Percentiles rank a stretch among this genome's conserved stretches.
These are phyloP conservation scores for Fusarium coicis DNA, from an alignment of 2,329 filamentous ascomycete genomes.

Conservation along the genomic window DNA sequence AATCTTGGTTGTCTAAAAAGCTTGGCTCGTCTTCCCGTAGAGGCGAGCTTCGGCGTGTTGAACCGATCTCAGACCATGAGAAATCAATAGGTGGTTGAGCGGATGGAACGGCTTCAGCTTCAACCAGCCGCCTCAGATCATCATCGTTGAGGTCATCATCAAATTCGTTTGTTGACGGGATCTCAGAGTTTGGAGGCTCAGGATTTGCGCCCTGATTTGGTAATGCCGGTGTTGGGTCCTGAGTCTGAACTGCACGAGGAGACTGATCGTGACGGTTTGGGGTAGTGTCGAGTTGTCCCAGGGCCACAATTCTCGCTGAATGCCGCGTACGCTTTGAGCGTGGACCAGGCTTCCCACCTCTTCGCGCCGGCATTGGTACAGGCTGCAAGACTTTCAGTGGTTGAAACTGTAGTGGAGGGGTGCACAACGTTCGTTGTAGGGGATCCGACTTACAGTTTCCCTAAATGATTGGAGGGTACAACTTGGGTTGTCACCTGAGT, in stretches of 20 bases:
- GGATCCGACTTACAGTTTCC: conserved; percentile 6
- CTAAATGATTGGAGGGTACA: background rate
- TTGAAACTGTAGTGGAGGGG: background rate
- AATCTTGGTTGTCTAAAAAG: conserved; percentile 42
- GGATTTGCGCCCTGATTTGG: background rate
- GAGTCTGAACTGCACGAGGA: background rate
- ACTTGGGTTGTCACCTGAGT: background rate
- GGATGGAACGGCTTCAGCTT: background rate
- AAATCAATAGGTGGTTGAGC: conserved; percentile 19
- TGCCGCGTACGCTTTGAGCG: conserved; percentile 20
- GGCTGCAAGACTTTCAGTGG: background rate
- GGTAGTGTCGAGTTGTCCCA: conserved; percentile 50
- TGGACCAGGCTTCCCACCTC: conserved; percentile 30
- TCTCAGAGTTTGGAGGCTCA: background rate
- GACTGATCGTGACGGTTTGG: conserved; percentile 43
- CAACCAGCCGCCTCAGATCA: conserved; percentile 35
- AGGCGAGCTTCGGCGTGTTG: conserved; percentile 48
- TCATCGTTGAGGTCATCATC: conserved; percentile 42
- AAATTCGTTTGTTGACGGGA: conserved; percentile 17
- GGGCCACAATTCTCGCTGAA: conserved; percentile 15
- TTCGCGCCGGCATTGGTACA: conserved; percentile 32
- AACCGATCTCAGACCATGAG: conserved; percentile 45
- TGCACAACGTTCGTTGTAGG: background rate
- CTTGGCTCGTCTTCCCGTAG: conserved; percentile 12
- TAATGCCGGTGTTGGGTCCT: background rate